Percentiles rank a stretch among this genome's conserved stretches.
Evolutionary conservation across 192 early-diverging fungal genomes (phyloP).

Genomic region (Podila horticola): DNA sequence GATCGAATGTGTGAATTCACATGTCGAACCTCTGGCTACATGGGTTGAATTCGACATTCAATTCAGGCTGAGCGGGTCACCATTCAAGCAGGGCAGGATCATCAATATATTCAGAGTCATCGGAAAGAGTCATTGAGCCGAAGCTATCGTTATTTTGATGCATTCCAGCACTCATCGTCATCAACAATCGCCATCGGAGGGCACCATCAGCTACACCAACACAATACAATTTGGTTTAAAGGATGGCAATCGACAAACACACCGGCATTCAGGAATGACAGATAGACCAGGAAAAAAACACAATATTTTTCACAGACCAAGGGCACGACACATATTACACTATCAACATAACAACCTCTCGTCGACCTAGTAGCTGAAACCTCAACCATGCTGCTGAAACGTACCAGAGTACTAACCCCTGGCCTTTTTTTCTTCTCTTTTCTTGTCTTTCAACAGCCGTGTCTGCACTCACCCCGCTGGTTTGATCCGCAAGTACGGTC

Average conservation of each 20-base stretch:
- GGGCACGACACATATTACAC: no score
- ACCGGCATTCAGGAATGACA: no score
- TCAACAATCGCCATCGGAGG: no score
- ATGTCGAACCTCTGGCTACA: background rate
- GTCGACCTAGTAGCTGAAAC: background rate
- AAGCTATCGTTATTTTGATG: no score
- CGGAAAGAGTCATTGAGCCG: no score
- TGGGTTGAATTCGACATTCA: background rate
- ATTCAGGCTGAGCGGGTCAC: background rate
- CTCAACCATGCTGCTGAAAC: background rate
- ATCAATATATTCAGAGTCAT: background rate
- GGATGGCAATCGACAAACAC: no score
- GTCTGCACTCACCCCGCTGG: constrained; percentile 99
- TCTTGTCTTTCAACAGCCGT: constrained; percentile 71
- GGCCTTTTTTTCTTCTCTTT: constrained; percentile 2
- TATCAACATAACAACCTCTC: no score
- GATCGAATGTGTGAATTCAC: constrained; percentile 1
- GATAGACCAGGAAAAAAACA: no score
- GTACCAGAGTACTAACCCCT: background rate
- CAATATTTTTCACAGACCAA: no score
- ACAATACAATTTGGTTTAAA: no score
- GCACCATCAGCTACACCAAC: no score
- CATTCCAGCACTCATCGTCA: no score
- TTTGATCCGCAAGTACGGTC: constrained; percentile 99
- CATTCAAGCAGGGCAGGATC: background rate